These are phyloP conservation scores for Lentinula novae-zelandiae DNA, from an alignment of 1,284 basidiomycete species.

Conservation along the genomic window DNA sequence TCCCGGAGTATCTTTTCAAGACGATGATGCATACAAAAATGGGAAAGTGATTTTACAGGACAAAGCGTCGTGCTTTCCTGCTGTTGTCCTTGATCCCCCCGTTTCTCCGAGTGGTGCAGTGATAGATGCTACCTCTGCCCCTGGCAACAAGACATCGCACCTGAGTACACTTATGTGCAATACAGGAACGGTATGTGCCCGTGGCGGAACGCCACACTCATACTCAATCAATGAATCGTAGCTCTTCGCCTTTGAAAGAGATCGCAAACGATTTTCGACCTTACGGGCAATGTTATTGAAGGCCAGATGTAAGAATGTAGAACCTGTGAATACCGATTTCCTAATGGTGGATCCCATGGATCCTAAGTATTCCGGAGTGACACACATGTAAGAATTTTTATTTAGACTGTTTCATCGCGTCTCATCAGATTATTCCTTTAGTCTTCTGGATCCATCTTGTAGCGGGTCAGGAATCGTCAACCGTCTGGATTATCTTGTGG, in stretches of 20 bases:
- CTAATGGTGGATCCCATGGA: slow-evolving; percentile 67
- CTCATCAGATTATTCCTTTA: slow-evolving; percentile 24
- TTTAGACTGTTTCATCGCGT: not conserved
- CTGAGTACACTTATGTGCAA: slow-evolving; percentile 84
- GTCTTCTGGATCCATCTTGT: slow-evolving; percentile 90
- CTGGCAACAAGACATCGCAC: slow-evolving; percentile 98
- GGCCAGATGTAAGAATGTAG: slow-evolving; percentile 78
- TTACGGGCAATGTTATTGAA: slow-evolving; percentile 79
- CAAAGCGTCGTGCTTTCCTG: slow-evolving; percentile 97
- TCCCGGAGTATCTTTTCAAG: slow-evolving; percentile 56
- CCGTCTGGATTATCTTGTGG: slow-evolving; percentile 80
- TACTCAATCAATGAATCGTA: slow-evolving; percentile 24
- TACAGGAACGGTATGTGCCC: slow-evolving; percentile 62
- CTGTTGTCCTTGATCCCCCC: slow-evolving; percentile 72
- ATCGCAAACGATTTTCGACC: slow-evolving; percentile 75
- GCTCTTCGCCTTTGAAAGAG: slow-evolving; percentile 86
- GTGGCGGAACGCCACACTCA: not conserved
- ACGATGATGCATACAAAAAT: slow-evolving; percentile 60
- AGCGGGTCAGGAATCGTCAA: slow-evolving; percentile 92
- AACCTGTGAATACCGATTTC: slow-evolving; percentile 76
- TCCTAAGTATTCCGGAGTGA: slow-evolving; percentile 58
- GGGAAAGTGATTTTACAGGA: slow-evolving; percentile 93
- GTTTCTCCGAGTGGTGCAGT: slow-evolving; percentile 50
- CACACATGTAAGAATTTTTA: slow-evolving; percentile 71
- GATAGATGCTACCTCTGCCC: slow-evolving; percentile 95